Base-by-base conservation (phyloP, 2,329 filamentous ascomycete genomes). In the Nemania sp. region DNA sequence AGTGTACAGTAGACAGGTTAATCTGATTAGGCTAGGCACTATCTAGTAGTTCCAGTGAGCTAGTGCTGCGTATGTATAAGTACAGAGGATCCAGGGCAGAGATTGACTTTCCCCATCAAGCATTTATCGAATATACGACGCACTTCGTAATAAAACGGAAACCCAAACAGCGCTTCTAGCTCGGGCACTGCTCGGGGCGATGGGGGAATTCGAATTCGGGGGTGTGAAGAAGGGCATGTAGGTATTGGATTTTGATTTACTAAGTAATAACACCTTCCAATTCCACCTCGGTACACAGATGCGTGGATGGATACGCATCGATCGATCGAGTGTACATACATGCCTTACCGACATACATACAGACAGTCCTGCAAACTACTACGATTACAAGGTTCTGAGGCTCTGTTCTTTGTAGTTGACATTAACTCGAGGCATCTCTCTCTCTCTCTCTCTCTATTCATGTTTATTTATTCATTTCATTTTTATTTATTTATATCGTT, bases 41-140 rank as follows among this genome's bases (percentile, higher is more conserved):
- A n/a, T n/a, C n/a, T n/a, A n/a, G n/a, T n/a, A n/a, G n/a, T n/a
- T n/a, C n/a, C n/a, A n/a, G n/a, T n/a, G n/a, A n/a, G n/a, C n/a
- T n/a, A n/a, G n/a, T n/a, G n/a, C n/a, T n/a, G n/a, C n/a, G n/a
- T n/a, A n/a, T n/a, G n/a, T n/a, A n/a, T n/a, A n/a, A n/a, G n/a
- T n/a, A n/a, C n/a, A n/a, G n/a, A 57, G n/a, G 51, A 22, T 43
- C 47, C 51, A 51, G 53, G 58, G 26, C 20, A 54, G 38, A 59
- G 22, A 63, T 51, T 29, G 54, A 51, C 53, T 29, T 32, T 29
- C 54, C 53, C 47, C 47, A 49, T 38, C 22, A 52, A 57, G 49
- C 45, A 24, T 49, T 35, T n/a, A n/a, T n/a, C n/a, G n/a, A 45
- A 64, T 62, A 63, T 54, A 64, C 27, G 27, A 67, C 59, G 53